Conservation (phyloP, 306 rosid genomes). For the Medicago arabica region DNA sequence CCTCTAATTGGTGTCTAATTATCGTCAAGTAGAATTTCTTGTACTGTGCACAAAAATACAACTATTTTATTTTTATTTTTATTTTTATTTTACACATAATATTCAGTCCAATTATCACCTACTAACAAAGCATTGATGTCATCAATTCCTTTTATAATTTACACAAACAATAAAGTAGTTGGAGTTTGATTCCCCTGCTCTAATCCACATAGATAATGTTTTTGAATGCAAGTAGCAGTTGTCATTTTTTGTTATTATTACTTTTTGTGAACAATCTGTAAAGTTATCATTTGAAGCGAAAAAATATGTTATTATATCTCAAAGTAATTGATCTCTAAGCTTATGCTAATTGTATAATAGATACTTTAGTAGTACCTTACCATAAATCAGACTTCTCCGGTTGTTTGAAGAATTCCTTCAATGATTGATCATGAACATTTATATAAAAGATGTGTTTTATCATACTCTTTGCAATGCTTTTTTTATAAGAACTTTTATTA, state of each 20-base stretch:
- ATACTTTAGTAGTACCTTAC: neutral
- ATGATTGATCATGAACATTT: conserved; percentile 26
- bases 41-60: no score
- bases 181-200: neutral
- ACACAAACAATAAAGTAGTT: neutral
- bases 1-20: no score
- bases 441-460: neutral
- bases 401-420: conserved; percentile 4
- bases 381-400: conserved; percentile 19
- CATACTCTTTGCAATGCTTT: neutral
- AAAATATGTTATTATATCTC: conserved; percentile 2
- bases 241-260: neutral
- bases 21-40: no score
- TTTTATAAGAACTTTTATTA: no score
- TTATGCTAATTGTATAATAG: neutral
- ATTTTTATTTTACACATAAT: no score
- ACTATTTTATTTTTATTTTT: no score
- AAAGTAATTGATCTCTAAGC: conserved; percentile 7
- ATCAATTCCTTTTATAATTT: neutral
- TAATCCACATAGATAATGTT: neutral
- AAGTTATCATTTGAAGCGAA: neutral
- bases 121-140: neutral
- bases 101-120: no score
- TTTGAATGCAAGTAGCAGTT: neutral
- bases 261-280: conserved; percentile 11